These are phyloP conservation scores for Hamigera avellanea DNA, from an alignment of 495 filamentous ascomycete genomes.

Conservation along the genomic window DNA sequence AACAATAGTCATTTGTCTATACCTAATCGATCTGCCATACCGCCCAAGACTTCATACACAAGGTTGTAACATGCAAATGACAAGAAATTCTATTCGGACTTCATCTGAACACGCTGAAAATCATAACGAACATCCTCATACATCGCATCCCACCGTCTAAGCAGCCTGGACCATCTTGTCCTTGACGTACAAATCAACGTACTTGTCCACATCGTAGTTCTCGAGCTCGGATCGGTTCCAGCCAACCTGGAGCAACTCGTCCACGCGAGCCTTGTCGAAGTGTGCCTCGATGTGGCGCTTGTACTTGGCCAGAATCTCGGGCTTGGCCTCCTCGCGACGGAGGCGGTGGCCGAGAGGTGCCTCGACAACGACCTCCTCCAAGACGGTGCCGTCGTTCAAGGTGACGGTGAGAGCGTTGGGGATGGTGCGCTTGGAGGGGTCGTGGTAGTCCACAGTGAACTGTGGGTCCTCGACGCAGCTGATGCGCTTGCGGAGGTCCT, in stretches of 20 bases:
- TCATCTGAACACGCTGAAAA: too few relatives aligned
- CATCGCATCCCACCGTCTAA: constrained; percentile 7
- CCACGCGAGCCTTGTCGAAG: constrained; percentile 61
- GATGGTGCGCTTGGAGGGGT: constrained; percentile 85
- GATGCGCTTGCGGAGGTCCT: constrained; percentile 83
- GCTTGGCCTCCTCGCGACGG: constrained; percentile 92
- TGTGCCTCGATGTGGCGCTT: constrained; percentile 81
- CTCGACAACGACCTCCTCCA: constrained; percentile 87
- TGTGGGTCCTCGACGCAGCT: constrained; percentile 89
- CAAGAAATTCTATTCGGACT: too few relatives aligned
- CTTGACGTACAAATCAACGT: constrained; percentile 89
- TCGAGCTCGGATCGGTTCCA: constrained; percentile 64
- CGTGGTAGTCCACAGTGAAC: constrained; percentile 90
- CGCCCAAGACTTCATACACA: too few relatives aligned
- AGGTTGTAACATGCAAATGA: too few relatives aligned
- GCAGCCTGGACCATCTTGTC: constrained; percentile 35
- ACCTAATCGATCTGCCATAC: too few relatives aligned
- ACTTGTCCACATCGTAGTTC: constrained; percentile 74
- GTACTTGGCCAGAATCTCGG: constrained; percentile 89
- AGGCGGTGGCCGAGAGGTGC: constrained; percentile 89
- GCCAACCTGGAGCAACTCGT: constrained; percentile 67
- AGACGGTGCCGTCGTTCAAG: constrained; percentile 86
- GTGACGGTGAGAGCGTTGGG: constrained; percentile 90
- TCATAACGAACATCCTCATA: too few relatives aligned
- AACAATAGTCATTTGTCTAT: too few relatives aligned